A percentile compares a stretch with the other conserved stretches of the same genome.
These are phyloP conservation scores for Botryobasidium botryosum DNA, from an alignment of 768 basidiomycete genomes.

Conservation along the genomic window DNA sequence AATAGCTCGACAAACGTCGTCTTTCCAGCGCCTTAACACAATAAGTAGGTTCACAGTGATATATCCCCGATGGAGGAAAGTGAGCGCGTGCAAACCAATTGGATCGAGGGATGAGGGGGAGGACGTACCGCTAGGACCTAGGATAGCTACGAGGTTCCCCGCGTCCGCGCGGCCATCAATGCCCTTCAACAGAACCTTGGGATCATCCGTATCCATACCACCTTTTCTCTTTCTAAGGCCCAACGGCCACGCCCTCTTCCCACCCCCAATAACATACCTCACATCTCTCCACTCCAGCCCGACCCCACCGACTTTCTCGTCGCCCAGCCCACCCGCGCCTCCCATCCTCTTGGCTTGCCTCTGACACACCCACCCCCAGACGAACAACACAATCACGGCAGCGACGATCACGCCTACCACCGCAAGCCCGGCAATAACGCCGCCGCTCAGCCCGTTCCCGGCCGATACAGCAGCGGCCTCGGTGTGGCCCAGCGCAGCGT, in stretches of 20 bases:
- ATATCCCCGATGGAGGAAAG: neutral
- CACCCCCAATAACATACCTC: slow-evolving; percentile 31
- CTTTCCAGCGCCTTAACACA: slow-evolving; percentile 58
- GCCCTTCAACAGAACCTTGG: slow-evolving; percentile 50
- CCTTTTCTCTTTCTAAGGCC: slow-evolving; percentile 11
- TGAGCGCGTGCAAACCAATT: too few species aligned
- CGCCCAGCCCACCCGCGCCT: slow-evolving; percentile 21
- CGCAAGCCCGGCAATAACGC: slow-evolving; percentile 82
- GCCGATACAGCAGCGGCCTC: slow-evolving; percentile 15
- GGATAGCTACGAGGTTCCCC: slow-evolving; percentile 78
- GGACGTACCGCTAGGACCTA: slow-evolving; percentile 66
- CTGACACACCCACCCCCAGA: slow-evolving; percentile 45
- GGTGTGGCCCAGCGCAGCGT: slow-evolving; percentile 26
- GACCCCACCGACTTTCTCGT: slow-evolving; percentile 31
- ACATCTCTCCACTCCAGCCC: slow-evolving; percentile 52
- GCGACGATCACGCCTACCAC: slow-evolving; percentile 56
- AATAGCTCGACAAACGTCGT: slow-evolving; percentile 84
- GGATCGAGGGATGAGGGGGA: neutral
- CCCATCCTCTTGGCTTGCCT: slow-evolving; percentile 37
- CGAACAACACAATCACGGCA: slow-evolving; percentile 38
- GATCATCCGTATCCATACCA: slow-evolving; percentile 21
- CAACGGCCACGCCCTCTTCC: neutral
- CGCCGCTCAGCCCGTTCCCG: slow-evolving; percentile 38
- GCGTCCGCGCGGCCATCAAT: slow-evolving; percentile 55
- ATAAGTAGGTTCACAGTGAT: neutral